Percentiles rank a stretch among this genome's conserved stretches.
Evolutionary conservation across 2,329 filamentous ascomycete species (phyloP).

Genomic region (Pseudogymnoascus sp.): DNA sequence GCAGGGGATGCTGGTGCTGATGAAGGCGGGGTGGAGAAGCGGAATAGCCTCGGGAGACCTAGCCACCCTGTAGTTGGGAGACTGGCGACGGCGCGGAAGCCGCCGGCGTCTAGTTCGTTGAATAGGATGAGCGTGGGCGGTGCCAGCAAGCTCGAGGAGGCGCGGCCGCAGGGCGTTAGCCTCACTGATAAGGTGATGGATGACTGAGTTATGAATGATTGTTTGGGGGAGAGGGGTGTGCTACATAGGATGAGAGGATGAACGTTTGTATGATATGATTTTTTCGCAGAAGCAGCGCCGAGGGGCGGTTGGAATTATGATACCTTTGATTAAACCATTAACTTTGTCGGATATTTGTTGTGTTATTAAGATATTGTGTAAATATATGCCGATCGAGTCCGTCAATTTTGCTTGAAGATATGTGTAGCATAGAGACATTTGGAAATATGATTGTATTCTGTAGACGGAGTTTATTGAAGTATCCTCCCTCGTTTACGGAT

Average conservation of each 20-base stretch:
- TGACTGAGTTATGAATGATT: slow-evolving; percentile 40
- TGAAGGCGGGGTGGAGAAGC: slow-evolving; percentile 45
- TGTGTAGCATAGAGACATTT: background rate
- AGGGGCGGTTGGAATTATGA: slow-evolving; percentile 4
- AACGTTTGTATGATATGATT: slow-evolving; percentile 7
- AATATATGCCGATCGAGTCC: background rate
- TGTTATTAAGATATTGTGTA: background rate
- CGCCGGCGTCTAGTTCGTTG: slow-evolving; percentile 25
- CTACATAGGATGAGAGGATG: background rate
- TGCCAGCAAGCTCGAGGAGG: slow-evolving; percentile 31
- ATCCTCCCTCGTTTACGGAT: background rate
- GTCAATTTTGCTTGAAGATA: background rate
- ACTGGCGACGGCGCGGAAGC: slow-evolving; percentile 33
- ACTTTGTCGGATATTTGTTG: background rate
- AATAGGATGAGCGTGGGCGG: slow-evolving; percentile 27
- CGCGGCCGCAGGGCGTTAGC: slow-evolving; percentile 49
- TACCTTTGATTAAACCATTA: slow-evolving; percentile 4
- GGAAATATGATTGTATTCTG: background rate
- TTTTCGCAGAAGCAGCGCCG: background rate
- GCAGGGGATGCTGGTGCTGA: background rate
- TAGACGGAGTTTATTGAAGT: background rate
- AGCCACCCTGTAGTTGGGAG: slow-evolving; percentile 44
- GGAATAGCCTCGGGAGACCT: slow-evolving; percentile 56
- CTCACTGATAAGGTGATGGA: slow-evolving; percentile 74
- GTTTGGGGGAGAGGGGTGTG: background rate